These are phyloP conservation scores for Diaporthe sp. DNA, from an alignment of 2,329 filamentous ascomycete species.

Conservation along the genomic window DNA sequence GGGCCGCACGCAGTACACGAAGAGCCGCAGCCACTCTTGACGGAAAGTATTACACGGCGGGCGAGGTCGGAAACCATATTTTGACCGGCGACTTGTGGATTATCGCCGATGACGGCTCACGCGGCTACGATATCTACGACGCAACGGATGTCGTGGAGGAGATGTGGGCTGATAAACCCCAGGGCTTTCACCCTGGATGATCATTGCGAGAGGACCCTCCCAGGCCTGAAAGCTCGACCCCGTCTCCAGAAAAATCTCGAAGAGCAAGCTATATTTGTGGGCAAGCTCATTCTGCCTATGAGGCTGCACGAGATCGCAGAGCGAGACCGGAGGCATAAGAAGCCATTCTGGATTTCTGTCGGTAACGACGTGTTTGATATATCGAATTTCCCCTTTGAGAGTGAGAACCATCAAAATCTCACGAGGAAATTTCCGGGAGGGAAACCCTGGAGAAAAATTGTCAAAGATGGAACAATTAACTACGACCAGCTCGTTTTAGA, in stretches of 20 bases:
- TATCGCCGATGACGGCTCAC: not conserved
- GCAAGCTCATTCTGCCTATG: slow-evolving; percentile 5
- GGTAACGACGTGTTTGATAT: slow-evolving; percentile 20
- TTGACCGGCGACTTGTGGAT: not conserved
- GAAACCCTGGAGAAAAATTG: not conserved
- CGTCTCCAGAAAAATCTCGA: not conserved
- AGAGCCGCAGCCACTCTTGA: not conserved
- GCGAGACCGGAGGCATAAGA: slow-evolving; percentile 3
- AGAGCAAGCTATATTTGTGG: not conserved
- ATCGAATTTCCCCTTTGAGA: slow-evolving; percentile 1
- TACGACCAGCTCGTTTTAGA: not conserved
- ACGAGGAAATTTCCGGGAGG: not conserved
- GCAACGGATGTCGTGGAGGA: slow-evolving; percentile 16
- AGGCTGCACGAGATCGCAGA: slow-evolving; percentile 14
- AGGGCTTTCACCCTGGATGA: not conserved
- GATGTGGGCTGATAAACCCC: not conserved
- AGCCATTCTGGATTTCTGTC: slow-evolving; percentile 13
- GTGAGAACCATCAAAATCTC: not conserved
- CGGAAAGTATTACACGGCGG: not conserved
- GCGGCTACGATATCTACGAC: slow-evolving; percentile 15
- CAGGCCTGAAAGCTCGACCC: not conserved
- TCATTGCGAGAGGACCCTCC: not conserved
- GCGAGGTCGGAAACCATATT: slow-evolving; percentile 2
- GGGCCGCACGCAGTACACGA: not conserved
- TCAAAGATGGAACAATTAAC: not conserved